These are phyloP conservation scores for Boechera stricta DNA, from an alignment of 345 rosid genomes.

Conservation along the genomic window DNA sequence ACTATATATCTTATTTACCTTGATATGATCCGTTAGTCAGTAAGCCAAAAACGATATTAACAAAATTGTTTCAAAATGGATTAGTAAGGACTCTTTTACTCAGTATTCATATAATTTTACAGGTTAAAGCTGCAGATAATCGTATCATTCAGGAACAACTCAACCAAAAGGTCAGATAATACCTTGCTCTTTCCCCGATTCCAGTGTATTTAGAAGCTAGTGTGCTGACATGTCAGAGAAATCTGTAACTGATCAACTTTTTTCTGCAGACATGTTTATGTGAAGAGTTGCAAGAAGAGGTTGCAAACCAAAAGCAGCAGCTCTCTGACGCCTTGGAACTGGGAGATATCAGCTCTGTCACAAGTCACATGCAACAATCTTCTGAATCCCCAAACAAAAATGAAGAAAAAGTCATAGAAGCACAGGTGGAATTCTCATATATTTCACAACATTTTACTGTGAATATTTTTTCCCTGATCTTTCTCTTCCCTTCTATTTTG, in stretches of 20 bases:
- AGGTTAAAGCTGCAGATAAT: slow-evolving; percentile 97
- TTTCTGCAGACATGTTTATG: slow-evolving; percentile 70
- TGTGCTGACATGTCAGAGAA: slow-evolving; percentile 18
- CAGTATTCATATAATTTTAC: slow-evolving; percentile 34
- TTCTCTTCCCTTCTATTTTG: not conserved
- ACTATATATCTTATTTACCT: slow-evolving; percentile 11
- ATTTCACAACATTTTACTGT: slow-evolving; percentile 36
- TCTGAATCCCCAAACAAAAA: slow-evolving; percentile 24
- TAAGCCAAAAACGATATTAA: not conserved
- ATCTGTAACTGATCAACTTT: slow-evolving; percentile 31
- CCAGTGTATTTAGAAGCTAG: slow-evolving; percentile 15
- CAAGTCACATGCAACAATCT: slow-evolving; percentile 35
- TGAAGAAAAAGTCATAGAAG: slow-evolving; percentile 32
- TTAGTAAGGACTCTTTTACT: not conserved
- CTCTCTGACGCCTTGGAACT: slow-evolving; percentile 69
- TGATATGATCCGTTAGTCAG: not conserved
- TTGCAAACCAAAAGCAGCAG: slow-evolving; percentile 78
- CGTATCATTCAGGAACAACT: slow-evolving; percentile 95
- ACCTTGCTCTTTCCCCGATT: not conserved
- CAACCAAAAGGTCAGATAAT: slow-evolving; percentile 68
- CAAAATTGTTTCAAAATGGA: not conserved
- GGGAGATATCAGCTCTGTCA: slow-evolving; percentile 34
- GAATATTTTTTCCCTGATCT: slow-evolving; percentile 8
- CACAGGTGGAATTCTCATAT: slow-evolving; percentile 33
- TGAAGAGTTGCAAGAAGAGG: slow-evolving; percentile 73